A percentile compares a stretch with the other conserved stretches of the same genome.
These are phyloP conservation scores for Pelomyxa schiedti DNA, from an alignment of 78 protist genomes.

Conservation along the genomic window DNA sequence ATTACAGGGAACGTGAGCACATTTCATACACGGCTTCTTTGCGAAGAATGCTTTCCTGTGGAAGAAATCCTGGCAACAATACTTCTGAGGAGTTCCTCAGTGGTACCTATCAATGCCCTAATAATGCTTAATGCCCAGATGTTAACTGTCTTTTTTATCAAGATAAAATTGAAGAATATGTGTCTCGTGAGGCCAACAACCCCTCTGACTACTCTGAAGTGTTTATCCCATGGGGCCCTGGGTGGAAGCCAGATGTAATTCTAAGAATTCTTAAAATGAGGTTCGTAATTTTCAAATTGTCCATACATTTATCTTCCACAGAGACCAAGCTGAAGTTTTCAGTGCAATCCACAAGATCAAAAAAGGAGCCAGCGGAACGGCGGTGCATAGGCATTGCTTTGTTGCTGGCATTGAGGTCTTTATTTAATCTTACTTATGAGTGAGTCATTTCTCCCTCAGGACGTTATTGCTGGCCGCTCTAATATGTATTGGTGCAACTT, in stretches of 20 bases:
- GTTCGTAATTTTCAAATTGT: constrained; percentile 15
- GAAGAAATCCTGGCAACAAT: too few species aligned
- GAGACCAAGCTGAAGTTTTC: too few species aligned
- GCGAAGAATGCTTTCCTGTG: neutral
- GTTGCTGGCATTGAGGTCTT: neutral
- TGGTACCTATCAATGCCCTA: too few species aligned
- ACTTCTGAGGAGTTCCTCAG: neutral
- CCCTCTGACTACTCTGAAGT: constrained; percentile 17
- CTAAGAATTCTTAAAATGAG: constrained; percentile 4
- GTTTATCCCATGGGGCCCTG: constrained; percentile 16
- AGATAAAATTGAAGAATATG: neutral
- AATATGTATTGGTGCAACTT: neutral
- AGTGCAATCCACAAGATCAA: neutral
- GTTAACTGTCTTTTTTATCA: too few species aligned
- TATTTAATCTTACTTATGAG: too few species aligned
- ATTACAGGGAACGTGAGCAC: too few species aligned
- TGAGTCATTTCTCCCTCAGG: too few species aligned
- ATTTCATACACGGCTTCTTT: neutral
- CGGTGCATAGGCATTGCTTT: neutral
- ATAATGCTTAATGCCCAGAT: too few species aligned
- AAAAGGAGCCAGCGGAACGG: neutral
- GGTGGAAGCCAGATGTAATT: neutral
- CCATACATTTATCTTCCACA: too few species aligned
- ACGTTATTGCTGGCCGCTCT: neutral
- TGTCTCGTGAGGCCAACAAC: neutral